phyloP scores from a whole-genome alignment of 768 basidiomycete species.

The Amanita rubescens region DNA sequence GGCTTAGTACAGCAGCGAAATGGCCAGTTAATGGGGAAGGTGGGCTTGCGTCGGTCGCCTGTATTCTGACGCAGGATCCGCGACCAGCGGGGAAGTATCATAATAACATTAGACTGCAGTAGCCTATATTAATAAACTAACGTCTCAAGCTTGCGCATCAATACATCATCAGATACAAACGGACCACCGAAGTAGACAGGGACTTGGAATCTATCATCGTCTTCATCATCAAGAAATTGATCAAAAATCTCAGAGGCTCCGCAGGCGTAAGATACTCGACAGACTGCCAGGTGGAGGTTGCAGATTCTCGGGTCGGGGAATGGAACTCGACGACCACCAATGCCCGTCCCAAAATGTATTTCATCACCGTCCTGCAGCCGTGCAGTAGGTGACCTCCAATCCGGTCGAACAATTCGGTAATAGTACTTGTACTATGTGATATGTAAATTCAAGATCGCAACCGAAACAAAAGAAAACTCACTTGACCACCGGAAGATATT shows the following conservation, averaged over 20 bases:
- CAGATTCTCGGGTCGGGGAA: neutral
- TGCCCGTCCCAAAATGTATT: neutral
- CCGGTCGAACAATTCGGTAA: neutral
- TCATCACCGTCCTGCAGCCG: neutral
- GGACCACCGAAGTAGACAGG: neutral
- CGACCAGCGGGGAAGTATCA: neutral
- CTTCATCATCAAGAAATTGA: neutral
- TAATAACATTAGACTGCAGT: too few species aligned
- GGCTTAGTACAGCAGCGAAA: too few species aligned
- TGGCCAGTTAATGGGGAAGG: too few species aligned
- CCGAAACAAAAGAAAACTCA: neutral
- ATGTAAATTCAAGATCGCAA: constrained; percentile 3
- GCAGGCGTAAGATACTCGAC: neutral
- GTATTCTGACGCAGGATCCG: too few species aligned
- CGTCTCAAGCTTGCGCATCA: neutral
- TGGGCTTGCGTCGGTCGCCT: too few species aligned
- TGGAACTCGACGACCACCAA: neutral
- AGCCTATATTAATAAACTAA: neutral
- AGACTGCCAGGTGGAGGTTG: neutral
- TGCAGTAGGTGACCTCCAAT: neutral
- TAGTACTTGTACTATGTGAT: neutral
- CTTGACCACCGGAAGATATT: neutral
- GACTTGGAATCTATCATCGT: neutral
- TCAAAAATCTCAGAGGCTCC: neutral
- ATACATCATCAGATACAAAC: too few species aligned